Evolutionary conservation across 108 stramenopile species (phyloP).

Genomic region (Cyclotella atomus): DNA sequence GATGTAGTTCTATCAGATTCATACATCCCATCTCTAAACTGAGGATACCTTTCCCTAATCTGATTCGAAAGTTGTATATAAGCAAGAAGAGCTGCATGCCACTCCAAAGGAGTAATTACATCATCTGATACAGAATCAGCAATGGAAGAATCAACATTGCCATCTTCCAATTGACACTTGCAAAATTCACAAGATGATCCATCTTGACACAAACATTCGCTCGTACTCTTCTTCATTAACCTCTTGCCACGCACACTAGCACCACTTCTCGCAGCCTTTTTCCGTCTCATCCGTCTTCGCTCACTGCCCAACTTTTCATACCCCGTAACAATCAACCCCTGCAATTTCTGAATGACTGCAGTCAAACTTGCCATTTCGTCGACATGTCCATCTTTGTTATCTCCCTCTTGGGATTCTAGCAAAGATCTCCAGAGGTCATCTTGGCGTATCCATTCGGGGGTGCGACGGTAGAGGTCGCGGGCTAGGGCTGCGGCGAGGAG

Average conservation of each 20-base stretch:
- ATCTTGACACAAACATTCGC: constrained; percentile 14
- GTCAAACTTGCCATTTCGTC: constrained; percentile 54
- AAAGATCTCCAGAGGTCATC: constrained; percentile 55
- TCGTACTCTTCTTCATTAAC: neutral
- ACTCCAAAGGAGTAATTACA: constrained; percentile 52
- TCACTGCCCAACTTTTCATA: constrained; percentile 46
- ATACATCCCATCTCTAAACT: constrained; percentile 48
- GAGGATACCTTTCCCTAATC: constrained; percentile 36
- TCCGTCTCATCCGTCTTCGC: constrained; percentile 12
- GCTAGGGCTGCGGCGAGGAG: constrained; percentile 32
- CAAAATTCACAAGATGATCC: neutral
- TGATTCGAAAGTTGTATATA: constrained; percentile 60
- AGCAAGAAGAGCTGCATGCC: constrained; percentile 67
- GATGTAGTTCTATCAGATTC: neutral
- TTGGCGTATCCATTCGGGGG: constrained; percentile 66
- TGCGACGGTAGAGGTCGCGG: constrained; percentile 41
- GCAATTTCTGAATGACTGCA: constrained; percentile 58
- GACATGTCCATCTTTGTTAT: constrained; percentile 2
- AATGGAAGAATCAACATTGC: too few relatives aligned
- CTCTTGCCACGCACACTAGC: neutral
- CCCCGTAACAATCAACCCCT: constrained; percentile 44
- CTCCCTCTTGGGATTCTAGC: constrained; percentile 6
- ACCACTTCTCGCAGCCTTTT: constrained; percentile 3
- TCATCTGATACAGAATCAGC: constrained; percentile 2
- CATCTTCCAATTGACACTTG: too few relatives aligned